Conservation (phyloP, 345 rosid genomes). For the Euphorbia lathyris region DNA sequence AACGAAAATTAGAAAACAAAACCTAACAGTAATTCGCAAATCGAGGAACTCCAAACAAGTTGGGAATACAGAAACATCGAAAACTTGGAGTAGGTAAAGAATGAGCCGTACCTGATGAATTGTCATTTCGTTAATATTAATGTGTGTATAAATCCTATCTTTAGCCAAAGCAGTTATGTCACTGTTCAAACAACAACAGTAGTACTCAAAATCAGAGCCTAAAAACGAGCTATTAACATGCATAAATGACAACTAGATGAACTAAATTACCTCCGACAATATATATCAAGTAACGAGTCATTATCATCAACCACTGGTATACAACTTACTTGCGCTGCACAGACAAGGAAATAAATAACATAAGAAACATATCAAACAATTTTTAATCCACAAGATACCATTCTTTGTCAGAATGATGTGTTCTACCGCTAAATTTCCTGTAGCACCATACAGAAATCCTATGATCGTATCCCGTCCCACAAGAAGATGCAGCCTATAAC, state of each 20-base stretch:
- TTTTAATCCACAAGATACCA: not conserved
- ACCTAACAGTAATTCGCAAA: not conserved
- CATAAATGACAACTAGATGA: not conserved
- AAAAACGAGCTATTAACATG: not conserved
- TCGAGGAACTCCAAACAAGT: too few species aligned
- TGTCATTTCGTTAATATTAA: slow-evolving; percentile 32
- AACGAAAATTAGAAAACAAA: not conserved
- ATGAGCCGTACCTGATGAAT: slow-evolving; percentile 26
- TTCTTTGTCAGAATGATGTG: not conserved
- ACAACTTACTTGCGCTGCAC: slow-evolving; percentile 34
- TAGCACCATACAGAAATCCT: not conserved
- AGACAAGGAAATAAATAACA: not conserved
- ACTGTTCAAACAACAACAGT: slow-evolving; percentile 13
- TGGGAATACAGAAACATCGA: not conserved
- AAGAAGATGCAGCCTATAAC: too few species aligned
- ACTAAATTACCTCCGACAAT: slow-evolving; percentile 30
- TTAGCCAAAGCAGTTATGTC: slow-evolving; percentile 37
- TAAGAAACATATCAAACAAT: not conserved
- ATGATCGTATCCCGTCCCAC: not conserved
- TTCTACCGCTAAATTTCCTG: not conserved
- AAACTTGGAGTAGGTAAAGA: not conserved
- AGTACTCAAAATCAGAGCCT: not conserved
- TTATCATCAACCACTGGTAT: slow-evolving; percentile 34
- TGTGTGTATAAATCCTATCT: slow-evolving; percentile 29
- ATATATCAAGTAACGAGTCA: slow-evolving; percentile 29